These are phyloP conservation scores for Pinus tabuliformis DNA, from an alignment of 75 land plant species.

Conservation along the genomic window DNA sequence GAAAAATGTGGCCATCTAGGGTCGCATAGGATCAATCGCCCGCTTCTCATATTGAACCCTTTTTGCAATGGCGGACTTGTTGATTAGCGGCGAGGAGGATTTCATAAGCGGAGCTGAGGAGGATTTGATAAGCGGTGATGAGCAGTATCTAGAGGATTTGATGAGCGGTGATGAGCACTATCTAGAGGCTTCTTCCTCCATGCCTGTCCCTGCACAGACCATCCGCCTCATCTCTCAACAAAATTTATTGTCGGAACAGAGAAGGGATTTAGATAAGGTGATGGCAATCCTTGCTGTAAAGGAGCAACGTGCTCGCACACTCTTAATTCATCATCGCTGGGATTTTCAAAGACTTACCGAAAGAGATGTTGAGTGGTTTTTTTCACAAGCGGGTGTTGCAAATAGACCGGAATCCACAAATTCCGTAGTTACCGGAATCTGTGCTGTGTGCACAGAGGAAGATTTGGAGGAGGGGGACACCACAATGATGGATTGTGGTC, in stretches of 20 bases:
- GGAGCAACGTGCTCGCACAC: slow-evolving; percentile 72
- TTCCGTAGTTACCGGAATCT: slow-evolving; percentile 22
- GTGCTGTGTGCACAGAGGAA: slow-evolving; percentile 73
- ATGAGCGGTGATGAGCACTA: no score
- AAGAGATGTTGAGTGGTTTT: slow-evolving; percentile 55
- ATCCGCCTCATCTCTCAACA: slow-evolving; percentile 53
- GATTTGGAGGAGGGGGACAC: slow-evolving; percentile 25
- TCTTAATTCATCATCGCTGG: slow-evolving; percentile 86
- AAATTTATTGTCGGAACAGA: slow-evolving; percentile 73
- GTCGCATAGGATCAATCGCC: no score
- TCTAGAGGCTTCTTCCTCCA: no score
- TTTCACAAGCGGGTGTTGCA: slow-evolving; percentile 72
- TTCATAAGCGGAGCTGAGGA: no score
- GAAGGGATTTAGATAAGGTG: slow-evolving; percentile 60
- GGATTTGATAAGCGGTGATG: no score
- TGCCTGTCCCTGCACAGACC: no score
- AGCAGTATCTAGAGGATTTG: no score
- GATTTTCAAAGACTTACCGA: slow-evolving; percentile 77
- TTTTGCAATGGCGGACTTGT: no score
- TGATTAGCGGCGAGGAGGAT: no score
- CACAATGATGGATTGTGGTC: slow-evolving; percentile 58
- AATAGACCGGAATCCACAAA: slow-evolving; percentile 11
- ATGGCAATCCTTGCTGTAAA: slow-evolving; percentile 63
- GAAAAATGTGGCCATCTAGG: no score
- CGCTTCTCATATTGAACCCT: no score